Conservation (phyloP, 1,284 basidiomycete genomes). For the Gomphus bonarii region DNA sequence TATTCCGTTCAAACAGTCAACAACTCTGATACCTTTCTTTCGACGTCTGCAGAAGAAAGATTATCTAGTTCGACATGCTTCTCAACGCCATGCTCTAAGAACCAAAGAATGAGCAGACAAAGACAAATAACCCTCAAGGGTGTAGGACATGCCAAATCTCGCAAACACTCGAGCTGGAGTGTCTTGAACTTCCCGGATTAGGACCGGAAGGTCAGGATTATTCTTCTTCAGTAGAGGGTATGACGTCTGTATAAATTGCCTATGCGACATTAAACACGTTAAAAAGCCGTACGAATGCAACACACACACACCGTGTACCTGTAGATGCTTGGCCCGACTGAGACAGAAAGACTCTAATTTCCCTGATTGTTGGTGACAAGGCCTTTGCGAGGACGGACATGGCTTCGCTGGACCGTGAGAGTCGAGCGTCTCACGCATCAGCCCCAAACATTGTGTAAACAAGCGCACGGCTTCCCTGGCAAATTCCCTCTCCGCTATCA, state of each 20-base stretch:
- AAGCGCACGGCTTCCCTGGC: not conserved
- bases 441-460: slow-evolving; percentile 10
- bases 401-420: not conserved
- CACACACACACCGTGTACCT: slow-evolving; percentile 62
- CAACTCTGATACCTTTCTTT: slow-evolving; percentile 55
- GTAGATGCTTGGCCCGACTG: slow-evolving; percentile 72
- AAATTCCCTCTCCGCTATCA: slow-evolving; percentile 1
- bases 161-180: slow-evolving; percentile 86
- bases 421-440: not conserved
- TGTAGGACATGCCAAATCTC: slow-evolving; percentile 68
- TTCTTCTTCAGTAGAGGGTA: slow-evolving; percentile 80
- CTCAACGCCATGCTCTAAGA: slow-evolving; percentile 65
- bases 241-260: slow-evolving; percentile 74
- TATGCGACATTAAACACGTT: slow-evolving; percentile 22
- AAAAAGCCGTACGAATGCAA: not conserved
- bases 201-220: slow-evolving; percentile 83
- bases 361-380: slow-evolving; percentile 74
- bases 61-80: slow-evolving; percentile 74
- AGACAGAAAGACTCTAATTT: slow-evolving; percentile 81
- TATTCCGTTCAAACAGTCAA: slow-evolving; percentile 21
- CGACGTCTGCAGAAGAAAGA: slow-evolving; percentile 61
- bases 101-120: slow-evolving; percentile 8
- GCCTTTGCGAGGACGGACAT: slow-evolving; percentile 68
- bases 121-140: not conserved
- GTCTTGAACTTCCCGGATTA: slow-evolving; percentile 85